These are phyloP conservation scores for Pleurotus ostreatus DNA, from an alignment of 768 basidiomycete species.

Conservation along the genomic window DNA sequence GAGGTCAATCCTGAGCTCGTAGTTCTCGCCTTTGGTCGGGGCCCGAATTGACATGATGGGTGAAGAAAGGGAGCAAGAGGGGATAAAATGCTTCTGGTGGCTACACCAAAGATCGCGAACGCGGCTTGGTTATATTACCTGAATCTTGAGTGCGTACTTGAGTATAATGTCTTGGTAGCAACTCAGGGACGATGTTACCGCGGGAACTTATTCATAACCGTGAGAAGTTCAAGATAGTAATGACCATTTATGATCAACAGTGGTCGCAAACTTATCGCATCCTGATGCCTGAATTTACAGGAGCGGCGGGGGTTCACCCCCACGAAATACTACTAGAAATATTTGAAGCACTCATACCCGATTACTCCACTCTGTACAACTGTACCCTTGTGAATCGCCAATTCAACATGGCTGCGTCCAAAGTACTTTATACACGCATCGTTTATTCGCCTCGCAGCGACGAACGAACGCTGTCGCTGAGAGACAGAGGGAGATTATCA, in stretches of 20 bases:
- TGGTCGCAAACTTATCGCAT: not conserved
- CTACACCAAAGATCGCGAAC: not conserved
- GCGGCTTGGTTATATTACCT: no score
- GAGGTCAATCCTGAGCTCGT: constrained; percentile 93
- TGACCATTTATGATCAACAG: not conserved
- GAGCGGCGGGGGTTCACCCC: not conserved
- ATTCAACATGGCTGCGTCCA: constrained; percentile 41
- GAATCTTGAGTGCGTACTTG: no score
- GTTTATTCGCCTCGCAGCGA: constrained; percentile 31
- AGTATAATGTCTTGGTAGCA: not conserved
- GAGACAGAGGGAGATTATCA: constrained; percentile 22
- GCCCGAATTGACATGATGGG: constrained; percentile 48
- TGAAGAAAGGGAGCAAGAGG: not conserved
- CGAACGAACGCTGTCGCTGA: constrained; percentile 26
- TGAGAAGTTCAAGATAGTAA: not conserved
- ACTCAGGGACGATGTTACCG: not conserved
- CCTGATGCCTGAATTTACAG: not conserved
- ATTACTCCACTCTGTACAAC: constrained; percentile 30
- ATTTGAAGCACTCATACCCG: constrained; percentile 26
- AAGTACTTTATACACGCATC: constrained; percentile 41
- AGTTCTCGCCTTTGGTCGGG: constrained; percentile 87
- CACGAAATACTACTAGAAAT: constrained; percentile 33
- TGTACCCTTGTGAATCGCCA: constrained; percentile 43
- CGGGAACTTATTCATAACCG: not conserved
- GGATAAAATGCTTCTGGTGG: not conserved